Percentiles rank a stretch among this genome's conserved stretches.
Evolutionary conservation across 2,329 filamentous ascomycete species (phyloP).

Genomic region (Penicillium sp.): DNA sequence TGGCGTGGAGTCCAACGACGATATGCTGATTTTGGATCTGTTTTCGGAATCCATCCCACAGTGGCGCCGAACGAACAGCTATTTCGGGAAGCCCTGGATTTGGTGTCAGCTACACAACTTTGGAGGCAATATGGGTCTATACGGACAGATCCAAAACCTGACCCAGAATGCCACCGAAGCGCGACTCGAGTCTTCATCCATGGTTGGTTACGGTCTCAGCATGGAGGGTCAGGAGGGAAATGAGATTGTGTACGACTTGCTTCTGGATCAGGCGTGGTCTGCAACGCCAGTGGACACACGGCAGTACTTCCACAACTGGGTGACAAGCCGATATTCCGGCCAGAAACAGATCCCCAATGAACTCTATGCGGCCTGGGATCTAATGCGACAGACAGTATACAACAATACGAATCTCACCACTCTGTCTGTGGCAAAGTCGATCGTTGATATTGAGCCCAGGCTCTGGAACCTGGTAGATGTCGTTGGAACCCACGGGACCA

Average conservation of each 20-base stretch:
- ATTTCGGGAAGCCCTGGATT: constrained; percentile 53
- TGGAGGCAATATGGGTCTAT: constrained; percentile 50
- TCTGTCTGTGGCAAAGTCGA: constrained; percentile 45
- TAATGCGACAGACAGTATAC: constrained; percentile 46
- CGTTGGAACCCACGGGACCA: constrained; percentile 36
- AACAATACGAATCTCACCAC: constrained; percentile 48
- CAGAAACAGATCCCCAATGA: constrained; percentile 25
- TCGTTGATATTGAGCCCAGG: constrained; percentile 47
- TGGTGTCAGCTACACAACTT: constrained; percentile 54
- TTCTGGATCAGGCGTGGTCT: constrained; percentile 53
- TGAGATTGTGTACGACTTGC: constrained; percentile 51
- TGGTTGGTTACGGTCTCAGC: constrained; percentile 50
- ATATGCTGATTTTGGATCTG: constrained; percentile 53
- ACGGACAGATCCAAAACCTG: constrained; percentile 50
- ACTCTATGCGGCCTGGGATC: constrained; percentile 48
- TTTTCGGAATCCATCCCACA: constrained; percentile 50
- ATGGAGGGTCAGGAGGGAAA: constrained; percentile 53
- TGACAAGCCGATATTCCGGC: constrained; percentile 41
- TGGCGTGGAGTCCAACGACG: constrained; percentile 42
- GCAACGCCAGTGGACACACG: constrained; percentile 43
- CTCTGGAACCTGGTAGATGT: constrained; percentile 41
- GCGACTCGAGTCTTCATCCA: constrained; percentile 38
- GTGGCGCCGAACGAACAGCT: constrained; percentile 51
- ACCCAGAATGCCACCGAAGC: constrained; percentile 49
- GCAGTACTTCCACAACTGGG: constrained; percentile 49